A percentile compares a stretch with the other conserved stretches of the same genome.
These are phyloP conservation scores for Wickerhamiella qilinensis DNA, from an alignment of 805 yeast species.

Conservation along the genomic window DNA sequence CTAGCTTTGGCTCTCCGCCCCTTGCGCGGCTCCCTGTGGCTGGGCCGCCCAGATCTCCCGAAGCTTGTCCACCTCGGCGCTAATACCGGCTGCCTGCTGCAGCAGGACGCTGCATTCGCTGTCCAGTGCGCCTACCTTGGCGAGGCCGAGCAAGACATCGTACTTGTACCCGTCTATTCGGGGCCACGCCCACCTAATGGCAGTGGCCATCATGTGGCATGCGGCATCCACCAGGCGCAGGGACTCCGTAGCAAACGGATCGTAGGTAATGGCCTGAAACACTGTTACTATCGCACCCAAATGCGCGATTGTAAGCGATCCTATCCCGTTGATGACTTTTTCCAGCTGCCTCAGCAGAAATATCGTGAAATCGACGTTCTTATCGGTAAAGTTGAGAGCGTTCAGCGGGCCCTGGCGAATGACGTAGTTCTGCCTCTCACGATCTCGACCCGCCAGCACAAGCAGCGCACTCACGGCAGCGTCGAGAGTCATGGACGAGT, in stretches of 20 bases:
- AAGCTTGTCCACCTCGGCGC: neutral
- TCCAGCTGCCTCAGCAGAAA: slow-evolving; percentile 8
- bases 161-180: slow-evolving; percentile 16
- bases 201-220: slow-evolving; percentile 6
- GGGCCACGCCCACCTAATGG: slow-evolving; percentile 14
- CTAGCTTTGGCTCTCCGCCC: neutral
- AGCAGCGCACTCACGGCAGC: slow-evolving; percentile 30
- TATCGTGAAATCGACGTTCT: slow-evolving; percentile 12
- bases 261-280: slow-evolving; percentile 15
- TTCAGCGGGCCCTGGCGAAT: slow-evolving; percentile 17
- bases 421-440: slow-evolving; percentile 8
- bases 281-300: slow-evolving; percentile 12
- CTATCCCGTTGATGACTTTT: slow-evolving; percentile 8
- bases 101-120: slow-evolving; percentile 6
- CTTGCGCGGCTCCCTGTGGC: too few species aligned
- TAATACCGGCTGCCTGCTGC: neutral
- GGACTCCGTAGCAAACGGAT: slow-evolving; percentile 17
- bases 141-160: slow-evolving; percentile 16
- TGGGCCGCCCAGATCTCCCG: too few species aligned
- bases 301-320: slow-evolving; percentile 13
- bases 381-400: slow-evolving; percentile 13
- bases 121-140: slow-evolving; percentile 10
- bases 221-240: slow-evolving; percentile 11
- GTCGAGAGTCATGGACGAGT: slow-evolving; percentile 10
- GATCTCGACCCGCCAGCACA: slow-evolving; percentile 21